A percentile compares a stretch with the other conserved stretches of the same genome.
Conservation (phyloP, 306 rosid species). For the Quercus bicolor region DNA sequence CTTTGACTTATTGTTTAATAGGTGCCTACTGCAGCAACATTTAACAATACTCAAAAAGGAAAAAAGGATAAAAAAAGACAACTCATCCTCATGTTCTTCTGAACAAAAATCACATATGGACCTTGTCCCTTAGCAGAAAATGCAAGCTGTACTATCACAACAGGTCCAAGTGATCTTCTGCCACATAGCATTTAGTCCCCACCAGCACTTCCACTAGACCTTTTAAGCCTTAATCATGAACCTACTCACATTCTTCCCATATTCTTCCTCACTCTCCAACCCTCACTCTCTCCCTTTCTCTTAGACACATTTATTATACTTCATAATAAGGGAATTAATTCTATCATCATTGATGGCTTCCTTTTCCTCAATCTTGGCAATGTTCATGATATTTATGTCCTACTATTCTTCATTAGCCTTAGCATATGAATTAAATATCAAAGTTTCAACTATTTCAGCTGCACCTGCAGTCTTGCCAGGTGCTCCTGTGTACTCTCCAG, state of each 20-base stretch:
- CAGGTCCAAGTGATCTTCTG: constrained; percentile 12
- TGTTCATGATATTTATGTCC: constrained; percentile 20
- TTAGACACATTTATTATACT: constrained; percentile 9
- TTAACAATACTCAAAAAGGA: background rate
- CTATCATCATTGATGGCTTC: constrained; percentile 39
- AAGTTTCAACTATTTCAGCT: constrained; percentile 43
- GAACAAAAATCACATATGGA: constrained; percentile 4
- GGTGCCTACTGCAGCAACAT: background rate
- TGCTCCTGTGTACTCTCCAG: constrained; percentile 29
- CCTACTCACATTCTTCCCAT: background rate
- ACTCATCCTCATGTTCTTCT: constrained; percentile 14
- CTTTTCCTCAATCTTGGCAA: constrained; percentile 21
- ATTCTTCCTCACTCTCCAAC: background rate
- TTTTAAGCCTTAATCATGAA: constrained; percentile 20
- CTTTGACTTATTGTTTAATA: too few relatives aligned
- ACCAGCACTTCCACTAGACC: constrained; percentile 19
- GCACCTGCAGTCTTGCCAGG: constrained; percentile 42
- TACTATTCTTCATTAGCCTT: constrained; percentile 16
- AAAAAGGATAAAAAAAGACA: constrained; percentile 6
- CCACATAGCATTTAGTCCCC: constrained; percentile 19
- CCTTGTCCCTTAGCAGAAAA: constrained; percentile 25
- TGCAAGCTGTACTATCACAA: constrained; percentile 22
- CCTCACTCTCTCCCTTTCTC: background rate
- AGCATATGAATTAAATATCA: constrained; percentile 4
- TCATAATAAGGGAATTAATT: constrained; percentile 13